phyloP scores from a whole-genome alignment of 352 stramenopile genomes.

The Globisporangium paroecandrum region DNA sequence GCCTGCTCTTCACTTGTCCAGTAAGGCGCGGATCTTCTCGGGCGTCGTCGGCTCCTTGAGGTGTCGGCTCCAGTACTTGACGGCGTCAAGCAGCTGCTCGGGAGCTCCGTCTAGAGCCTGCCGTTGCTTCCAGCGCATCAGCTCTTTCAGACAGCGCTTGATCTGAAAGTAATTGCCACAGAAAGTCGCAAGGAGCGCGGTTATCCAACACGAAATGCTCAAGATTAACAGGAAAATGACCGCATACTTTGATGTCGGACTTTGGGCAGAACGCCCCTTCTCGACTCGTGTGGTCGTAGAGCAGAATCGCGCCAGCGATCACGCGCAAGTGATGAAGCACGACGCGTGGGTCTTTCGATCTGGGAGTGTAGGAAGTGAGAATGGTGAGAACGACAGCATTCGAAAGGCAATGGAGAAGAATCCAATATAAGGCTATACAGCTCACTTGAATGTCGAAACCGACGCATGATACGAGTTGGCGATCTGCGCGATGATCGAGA shows the following conservation, averaged over 20 bases:
- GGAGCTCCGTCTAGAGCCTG: conserved; percentile 23
- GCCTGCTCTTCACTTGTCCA: conserved; percentile 23
- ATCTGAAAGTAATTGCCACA: conserved; percentile 30
- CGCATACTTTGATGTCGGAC: conserved; percentile 50
- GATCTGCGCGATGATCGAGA: conserved; percentile 35
- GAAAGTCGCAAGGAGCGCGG: not conserved
- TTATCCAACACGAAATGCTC: not conserved
- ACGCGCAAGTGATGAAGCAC: conserved; percentile 47
- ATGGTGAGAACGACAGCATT: not conserved
- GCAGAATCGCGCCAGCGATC: conserved; percentile 54
- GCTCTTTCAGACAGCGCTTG: conserved; percentile 55
- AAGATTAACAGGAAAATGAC: not conserved
- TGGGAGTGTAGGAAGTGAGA: conserved; percentile 5
- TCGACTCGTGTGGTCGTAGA: conserved; percentile 51
- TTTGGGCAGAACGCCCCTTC: conserved; percentile 51
- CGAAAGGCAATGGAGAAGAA: not conserved
- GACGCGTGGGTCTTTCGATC: conserved; percentile 33
- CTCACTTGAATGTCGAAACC: conserved; percentile 22
- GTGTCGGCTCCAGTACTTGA: conserved; percentile 56
- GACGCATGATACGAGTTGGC: conserved; percentile 46
- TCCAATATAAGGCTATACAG: not conserved
- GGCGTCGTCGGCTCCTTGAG: conserved; percentile 47
- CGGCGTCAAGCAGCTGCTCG: conserved; percentile 38
- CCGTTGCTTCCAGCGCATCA: conserved; percentile 33
- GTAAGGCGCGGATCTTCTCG: conserved; percentile 40